Percentiles rank a stretch among this genome's conserved stretches.
Evolutionary conservation across 2,329 filamentous ascomycete genomes (phyloP).

Genomic region (Botryotinia globosa): DNA sequence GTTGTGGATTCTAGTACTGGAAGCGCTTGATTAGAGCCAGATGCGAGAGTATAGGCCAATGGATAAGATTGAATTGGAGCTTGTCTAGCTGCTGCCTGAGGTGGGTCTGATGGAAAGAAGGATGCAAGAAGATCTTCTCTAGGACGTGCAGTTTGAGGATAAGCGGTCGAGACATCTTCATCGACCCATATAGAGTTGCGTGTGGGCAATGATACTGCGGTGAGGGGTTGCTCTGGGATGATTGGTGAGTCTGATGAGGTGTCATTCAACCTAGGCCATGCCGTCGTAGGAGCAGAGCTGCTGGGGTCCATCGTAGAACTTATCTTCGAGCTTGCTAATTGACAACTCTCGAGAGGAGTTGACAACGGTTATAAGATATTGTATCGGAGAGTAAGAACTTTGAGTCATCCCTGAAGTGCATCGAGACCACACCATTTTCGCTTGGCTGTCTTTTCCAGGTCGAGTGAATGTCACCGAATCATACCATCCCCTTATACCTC

Average conservation of each 20-base stretch:
- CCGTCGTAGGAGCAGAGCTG: background rate
- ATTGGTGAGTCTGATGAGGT: background rate
- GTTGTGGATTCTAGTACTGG: background rate
- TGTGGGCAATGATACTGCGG: background rate
- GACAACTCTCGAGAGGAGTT: fast-evolving
- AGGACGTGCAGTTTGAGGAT: background rate
- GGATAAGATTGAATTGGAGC: background rate
- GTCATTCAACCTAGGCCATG: slow-evolving; percentile 3
- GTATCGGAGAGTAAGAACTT: background rate
- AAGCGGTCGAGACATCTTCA: background rate
- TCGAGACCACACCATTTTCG: background rate
- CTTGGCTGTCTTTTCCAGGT: background rate
- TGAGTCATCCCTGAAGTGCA: background rate
- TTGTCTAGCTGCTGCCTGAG: background rate
- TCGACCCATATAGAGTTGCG: background rate
- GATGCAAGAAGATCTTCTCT: background rate
- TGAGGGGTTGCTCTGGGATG: background rate
- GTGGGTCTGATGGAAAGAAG: background rate
- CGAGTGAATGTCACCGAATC: slow-evolving; percentile 8
- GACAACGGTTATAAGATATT: background rate
- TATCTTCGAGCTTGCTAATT: background rate
- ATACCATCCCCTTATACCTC: background rate
- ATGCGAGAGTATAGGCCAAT: background rate
- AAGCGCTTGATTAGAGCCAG: no score
- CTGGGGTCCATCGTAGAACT: background rate